Percentiles rank a stretch among this genome's conserved stretches.
Conservation (phyloP, 2,329 filamentous ascomycete genomes). For the Alternaria dauci region DNA sequence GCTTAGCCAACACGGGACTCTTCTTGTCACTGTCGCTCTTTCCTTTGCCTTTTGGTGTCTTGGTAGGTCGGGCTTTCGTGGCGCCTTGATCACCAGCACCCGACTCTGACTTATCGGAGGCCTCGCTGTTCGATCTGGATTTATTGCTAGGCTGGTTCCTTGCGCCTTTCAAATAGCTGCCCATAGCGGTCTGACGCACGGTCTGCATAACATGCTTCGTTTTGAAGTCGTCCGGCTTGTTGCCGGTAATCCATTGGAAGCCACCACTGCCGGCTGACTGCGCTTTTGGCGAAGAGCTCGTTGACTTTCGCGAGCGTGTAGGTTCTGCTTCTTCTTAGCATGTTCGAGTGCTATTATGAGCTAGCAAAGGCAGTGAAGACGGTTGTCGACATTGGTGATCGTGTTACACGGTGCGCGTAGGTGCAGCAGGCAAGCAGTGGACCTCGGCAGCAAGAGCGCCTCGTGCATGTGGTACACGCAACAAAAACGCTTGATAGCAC, state of each 20-base stretch:
- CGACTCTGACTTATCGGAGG: slow-evolving; percentile 24
- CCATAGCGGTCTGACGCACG: slow-evolving; percentile 50
- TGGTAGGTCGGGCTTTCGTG: slow-evolving; percentile 12
- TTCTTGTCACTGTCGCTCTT: slow-evolving; percentile 6
- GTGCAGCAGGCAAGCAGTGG: slow-evolving; percentile 4
- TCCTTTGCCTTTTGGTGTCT: background rate
- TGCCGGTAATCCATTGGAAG: slow-evolving; percentile 47
- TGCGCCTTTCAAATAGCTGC: slow-evolving; percentile 36
- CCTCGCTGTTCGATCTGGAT: slow-evolving; percentile 26
- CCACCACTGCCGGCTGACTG: slow-evolving; percentile 13
- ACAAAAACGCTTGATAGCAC: slow-evolving; percentile 6
- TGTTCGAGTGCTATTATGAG: background rate
- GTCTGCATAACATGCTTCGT: slow-evolving; percentile 42
- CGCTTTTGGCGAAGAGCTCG: slow-evolving; percentile 19
- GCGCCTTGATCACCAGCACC: slow-evolving; percentile 27
- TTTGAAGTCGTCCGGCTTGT: slow-evolving; percentile 43
- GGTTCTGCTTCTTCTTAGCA: slow-evolving; percentile 18
- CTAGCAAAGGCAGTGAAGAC: background rate
- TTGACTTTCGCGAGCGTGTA: slow-evolving; percentile 20
- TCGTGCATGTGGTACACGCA: slow-evolving; percentile 2
- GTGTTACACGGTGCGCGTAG: background rate
- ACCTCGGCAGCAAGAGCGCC: slow-evolving; percentile 10
- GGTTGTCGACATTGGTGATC: slow-evolving; percentile 2
- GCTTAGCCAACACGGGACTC: slow-evolving; percentile 14
- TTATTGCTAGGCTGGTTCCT: slow-evolving; percentile 25